phyloP scores from a whole-genome alignment of 176 grass and related monocot genomes.

The Triticum monococcum region DNA sequence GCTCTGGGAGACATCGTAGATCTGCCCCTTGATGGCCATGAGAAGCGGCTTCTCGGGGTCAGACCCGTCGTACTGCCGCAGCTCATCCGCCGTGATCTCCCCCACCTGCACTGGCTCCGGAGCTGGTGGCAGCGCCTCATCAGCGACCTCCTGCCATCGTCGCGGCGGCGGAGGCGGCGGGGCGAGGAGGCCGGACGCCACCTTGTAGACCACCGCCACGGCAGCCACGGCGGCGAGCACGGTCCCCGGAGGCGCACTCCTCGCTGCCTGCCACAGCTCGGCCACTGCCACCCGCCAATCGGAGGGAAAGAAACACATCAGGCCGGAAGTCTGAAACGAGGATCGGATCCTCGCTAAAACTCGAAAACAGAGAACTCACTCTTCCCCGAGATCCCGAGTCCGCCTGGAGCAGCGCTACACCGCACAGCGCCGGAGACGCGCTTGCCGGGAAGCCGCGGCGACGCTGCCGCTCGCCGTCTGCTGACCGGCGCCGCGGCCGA shows the following conservation, averaged over 20 bases:
- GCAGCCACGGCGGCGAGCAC: slow-evolving; percentile 54
- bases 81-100: slow-evolving; percentile 71
- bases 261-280: slow-evolving; percentile 68
- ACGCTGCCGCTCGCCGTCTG: neutral
- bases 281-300: slow-evolving; percentile 27
- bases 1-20: slow-evolving; percentile 90
- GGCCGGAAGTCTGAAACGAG: neutral
- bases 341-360: neutral
- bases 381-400: slow-evolving; percentile 23
- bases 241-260: slow-evolving; percentile 48
- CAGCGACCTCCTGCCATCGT: neutral
- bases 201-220: slow-evolving; percentile 57
- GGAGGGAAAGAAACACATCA: neutral
- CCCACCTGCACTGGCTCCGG: slow-evolving; percentile 68
- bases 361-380: slow-evolving; percentile 19
- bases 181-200: slow-evolving; percentile 47
- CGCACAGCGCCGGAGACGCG: neutral
- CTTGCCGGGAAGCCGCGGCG: neutral
- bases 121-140: slow-evolving; percentile 34
- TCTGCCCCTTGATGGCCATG: slow-evolving; percentile 94
- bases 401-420: slow-evolving; percentile 26
- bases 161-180: slow-evolving; percentile 26
- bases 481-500: neutral
- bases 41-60: slow-evolving; percentile 73
- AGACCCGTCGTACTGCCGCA: slow-evolving; percentile 71